Evolutionary conservation across 2,329 filamentous ascomycete genomes (phyloP).

Genomic region (Coniochaeta ligniaria): DNA sequence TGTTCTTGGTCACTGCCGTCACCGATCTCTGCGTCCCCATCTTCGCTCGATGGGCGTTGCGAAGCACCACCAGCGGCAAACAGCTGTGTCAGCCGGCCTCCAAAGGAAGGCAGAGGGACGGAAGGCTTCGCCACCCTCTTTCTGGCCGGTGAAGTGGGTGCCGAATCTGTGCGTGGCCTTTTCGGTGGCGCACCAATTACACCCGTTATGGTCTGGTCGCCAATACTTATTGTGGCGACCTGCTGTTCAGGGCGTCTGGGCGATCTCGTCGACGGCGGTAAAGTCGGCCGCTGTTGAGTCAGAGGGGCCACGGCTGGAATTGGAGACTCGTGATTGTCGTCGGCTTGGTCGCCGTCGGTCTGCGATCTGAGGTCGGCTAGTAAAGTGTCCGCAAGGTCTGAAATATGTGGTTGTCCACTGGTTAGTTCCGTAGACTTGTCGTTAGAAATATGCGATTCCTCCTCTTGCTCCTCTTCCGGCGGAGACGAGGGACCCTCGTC

Average conservation of each 20-base stretch:
- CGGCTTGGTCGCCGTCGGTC: neutral
- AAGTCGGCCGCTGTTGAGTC: constrained; percentile 19
- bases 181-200: constrained; percentile 52
- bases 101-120: constrained; percentile 31
- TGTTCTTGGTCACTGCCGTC: constrained; percentile 5
- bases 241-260: constrained; percentile 55
- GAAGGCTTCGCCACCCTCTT: constrained; percentile 9
- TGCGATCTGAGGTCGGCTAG: neutral
- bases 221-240: constrained; percentile 69
- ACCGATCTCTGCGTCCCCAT: constrained; percentile 9
- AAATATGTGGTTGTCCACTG: neutral
- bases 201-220: constrained; percentile 58
- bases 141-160: neutral
- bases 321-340: constrained; percentile 15
- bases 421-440: neutral
- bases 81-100: constrained; percentile 33
- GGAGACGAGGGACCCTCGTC: neutral
- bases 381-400: neutral
- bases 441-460: neutral
- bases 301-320: constrained; percentile 26
- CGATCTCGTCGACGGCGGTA: constrained; percentile 11
- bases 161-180: constrained; percentile 7
- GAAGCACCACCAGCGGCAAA: constrained; percentile 30
- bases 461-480: neutral
- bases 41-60: constrained; percentile 8